Conservation (phyloP, 768 basidiomycete species). For the Boletus insuetus region DNA sequence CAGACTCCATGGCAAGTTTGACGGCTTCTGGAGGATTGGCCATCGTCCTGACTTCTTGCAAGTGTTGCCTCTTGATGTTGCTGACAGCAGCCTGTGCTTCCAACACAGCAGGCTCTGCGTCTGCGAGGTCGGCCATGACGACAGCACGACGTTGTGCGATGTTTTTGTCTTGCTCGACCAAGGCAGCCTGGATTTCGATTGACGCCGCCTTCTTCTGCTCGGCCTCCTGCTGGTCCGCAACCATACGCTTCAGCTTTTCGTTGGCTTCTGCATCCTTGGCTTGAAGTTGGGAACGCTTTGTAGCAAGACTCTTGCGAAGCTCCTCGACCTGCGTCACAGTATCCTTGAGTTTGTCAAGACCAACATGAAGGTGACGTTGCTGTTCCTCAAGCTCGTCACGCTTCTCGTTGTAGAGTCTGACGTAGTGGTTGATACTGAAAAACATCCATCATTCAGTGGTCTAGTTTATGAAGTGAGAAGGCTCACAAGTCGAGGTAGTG, state of each 20-base stretch:
- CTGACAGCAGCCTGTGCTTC: constrained; percentile 97
- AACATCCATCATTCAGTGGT: constrained; percentile 2
- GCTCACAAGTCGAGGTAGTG: constrained; percentile 99
- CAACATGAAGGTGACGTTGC: constrained; percentile 96
- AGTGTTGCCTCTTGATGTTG: constrained; percentile 91
- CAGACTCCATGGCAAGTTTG: constrained; percentile 97
- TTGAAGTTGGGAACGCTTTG: constrained; percentile 88
- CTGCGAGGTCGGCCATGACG: constrained; percentile 93
- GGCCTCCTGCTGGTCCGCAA: constrained; percentile 96
- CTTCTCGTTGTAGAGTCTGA: constrained; percentile 92
- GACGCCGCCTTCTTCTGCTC: constrained; percentile 98
- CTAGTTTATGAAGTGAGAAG: not conserved
- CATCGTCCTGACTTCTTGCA: constrained; percentile 97
- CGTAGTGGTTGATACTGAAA: constrained; percentile 92
- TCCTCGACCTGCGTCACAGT: constrained; percentile 98
- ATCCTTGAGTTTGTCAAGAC: constrained; percentile 92
- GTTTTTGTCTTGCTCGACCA: constrained; percentile 85
- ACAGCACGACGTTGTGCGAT: constrained; percentile 86
- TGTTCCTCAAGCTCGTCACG: constrained; percentile 97
- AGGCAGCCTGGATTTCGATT: constrained; percentile 90
- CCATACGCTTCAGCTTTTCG: constrained; percentile 96
- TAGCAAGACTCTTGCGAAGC: constrained; percentile 89
- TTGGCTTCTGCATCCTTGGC: constrained; percentile 95
- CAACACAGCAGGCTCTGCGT: constrained; percentile 94
- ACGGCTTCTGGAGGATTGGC: constrained; percentile 98